Evolutionary conservation across 805 yeast genomes (phyloP).

Genomic region (Lipomyces orientalis): DNA sequence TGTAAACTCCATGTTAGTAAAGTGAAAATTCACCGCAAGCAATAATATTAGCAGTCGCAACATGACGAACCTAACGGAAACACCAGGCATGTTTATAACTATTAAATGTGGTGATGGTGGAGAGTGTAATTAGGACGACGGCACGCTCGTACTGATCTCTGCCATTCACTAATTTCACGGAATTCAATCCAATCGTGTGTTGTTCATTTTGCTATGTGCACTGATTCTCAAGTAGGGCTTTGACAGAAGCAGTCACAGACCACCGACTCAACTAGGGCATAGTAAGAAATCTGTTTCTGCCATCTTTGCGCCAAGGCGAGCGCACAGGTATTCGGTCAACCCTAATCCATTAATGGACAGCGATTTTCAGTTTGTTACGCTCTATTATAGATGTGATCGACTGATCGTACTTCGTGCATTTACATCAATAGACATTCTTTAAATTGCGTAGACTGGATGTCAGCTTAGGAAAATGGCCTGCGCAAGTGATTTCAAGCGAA

Average conservation of each 20-base stretch:
- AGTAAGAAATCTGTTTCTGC: no score
- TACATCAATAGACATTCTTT: no score
- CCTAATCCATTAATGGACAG: no score
- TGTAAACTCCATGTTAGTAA: constrained; percentile 41
- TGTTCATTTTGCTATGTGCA: neutral
- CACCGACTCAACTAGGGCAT: neutral
- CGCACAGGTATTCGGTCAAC: neutral
- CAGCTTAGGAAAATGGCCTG: no score
- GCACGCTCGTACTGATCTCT: neutral
- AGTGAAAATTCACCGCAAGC: neutral
- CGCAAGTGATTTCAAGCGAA: no score
- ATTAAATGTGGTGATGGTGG: neutral
- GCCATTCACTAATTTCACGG: neutral
- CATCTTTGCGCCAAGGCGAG: neutral
- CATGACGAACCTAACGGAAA: constrained; percentile 91
- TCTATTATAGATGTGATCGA: neutral
- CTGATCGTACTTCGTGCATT: no score
- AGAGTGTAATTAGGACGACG: neutral
- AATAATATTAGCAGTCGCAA: neutral
- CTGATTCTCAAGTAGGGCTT: neutral
- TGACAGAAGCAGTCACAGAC: neutral
- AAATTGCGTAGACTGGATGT: no score
- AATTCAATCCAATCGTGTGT: neutral
- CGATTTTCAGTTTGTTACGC: no score
- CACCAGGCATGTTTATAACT: constrained; percentile 79